phyloP scores from a whole-genome alignment of 2,329 filamentous ascomycete genomes.

The Fusarium armeniacum region DNA sequence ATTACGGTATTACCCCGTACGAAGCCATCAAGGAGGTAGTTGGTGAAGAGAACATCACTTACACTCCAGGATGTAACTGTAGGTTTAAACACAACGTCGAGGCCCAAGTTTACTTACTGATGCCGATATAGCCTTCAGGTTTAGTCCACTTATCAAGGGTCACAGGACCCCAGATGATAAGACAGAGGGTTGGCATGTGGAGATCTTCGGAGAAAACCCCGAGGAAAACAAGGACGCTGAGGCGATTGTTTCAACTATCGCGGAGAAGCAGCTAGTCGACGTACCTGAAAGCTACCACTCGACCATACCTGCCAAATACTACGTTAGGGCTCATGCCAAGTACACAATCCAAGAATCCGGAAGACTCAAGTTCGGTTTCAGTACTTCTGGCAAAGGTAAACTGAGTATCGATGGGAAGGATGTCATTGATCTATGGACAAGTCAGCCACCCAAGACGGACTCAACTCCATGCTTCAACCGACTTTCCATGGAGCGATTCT shows the following conservation, averaged over 20 bases:
- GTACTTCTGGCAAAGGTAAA: conserved; percentile 54
- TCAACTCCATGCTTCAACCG: conserved; percentile 54
- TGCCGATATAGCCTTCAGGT: conserved; percentile 22
- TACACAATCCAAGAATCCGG: conserved; percentile 22
- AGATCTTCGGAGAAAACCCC: conserved; percentile 36
- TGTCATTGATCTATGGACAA: conserved; percentile 52
- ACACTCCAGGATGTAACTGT: conserved; percentile 45
- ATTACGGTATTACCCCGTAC: conserved; percentile 53
- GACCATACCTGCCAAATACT: conserved; percentile 35
- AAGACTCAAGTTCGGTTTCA: conserved; percentile 50
- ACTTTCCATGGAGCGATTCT: conserved; percentile 38
- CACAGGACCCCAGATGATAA: conserved; percentile 10
- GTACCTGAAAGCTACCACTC: conserved; percentile 39
- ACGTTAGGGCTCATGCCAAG: conserved; percentile 24
- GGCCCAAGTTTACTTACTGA: background rate
- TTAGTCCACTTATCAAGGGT: conserved; percentile 35
- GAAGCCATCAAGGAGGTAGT: conserved; percentile 51
- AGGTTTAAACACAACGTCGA: fast-evolving
- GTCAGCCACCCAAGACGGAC: conserved; percentile 53
- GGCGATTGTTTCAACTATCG: conserved; percentile 11
- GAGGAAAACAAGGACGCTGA: background rate
- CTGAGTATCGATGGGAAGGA: conserved; percentile 53
- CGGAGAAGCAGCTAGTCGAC: conserved; percentile 41
- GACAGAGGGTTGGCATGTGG: conserved; percentile 32
- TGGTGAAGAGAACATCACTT: conserved; percentile 35